phyloP scores from a whole-genome alignment of 2,329 filamentous ascomycete genomes.

The Aspergillus clavatus region DNA sequence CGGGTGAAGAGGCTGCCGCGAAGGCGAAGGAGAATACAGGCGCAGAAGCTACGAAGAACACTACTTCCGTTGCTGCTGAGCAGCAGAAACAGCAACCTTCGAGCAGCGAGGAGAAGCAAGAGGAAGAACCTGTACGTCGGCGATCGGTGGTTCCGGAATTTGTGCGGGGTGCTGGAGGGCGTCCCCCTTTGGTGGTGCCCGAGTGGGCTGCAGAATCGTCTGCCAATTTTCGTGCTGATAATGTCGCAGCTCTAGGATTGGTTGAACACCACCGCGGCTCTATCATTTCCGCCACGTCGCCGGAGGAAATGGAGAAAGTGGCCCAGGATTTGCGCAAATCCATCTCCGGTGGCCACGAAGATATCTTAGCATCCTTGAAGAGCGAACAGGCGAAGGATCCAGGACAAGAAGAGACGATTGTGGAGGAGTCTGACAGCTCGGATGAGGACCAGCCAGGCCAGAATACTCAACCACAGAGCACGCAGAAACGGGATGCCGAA shows the following conservation, averaged over 20 bases:
- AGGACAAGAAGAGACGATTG: slow-evolving; percentile 20
- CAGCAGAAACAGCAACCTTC: slow-evolving; percentile 14
- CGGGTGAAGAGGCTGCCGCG: slow-evolving; percentile 38
- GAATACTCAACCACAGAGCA: not conserved
- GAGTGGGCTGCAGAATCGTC: slow-evolving; percentile 36
- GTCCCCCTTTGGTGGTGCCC: slow-evolving; percentile 29
- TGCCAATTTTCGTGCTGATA: slow-evolving; percentile 36
- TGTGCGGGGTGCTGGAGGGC: slow-evolving; percentile 17
- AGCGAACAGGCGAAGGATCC: slow-evolving; percentile 24
- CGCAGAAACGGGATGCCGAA: not conserved
- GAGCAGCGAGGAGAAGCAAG: slow-evolving; percentile 13
- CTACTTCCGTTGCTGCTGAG: slow-evolving; percentile 14
- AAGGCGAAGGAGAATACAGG: slow-evolving; percentile 31
- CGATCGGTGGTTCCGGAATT: slow-evolving; percentile 31
- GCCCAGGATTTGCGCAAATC: slow-evolving; percentile 36
- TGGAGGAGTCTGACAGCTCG: slow-evolving; percentile 18
- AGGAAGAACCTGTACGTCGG: slow-evolving; percentile 20
- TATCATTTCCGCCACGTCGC: slow-evolving; percentile 30
- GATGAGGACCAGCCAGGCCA: slow-evolving; percentile 7
- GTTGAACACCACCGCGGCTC: slow-evolving; percentile 38
- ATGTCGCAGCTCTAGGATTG: slow-evolving; percentile 32
- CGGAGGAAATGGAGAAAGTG: slow-evolving; percentile 32
- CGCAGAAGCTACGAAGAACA: slow-evolving; percentile 11
- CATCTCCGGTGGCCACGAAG: slow-evolving; percentile 27
- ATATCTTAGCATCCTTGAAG: slow-evolving; percentile 26